Conservation (phyloP, 2,329 filamentous ascomycete genomes). For the Sporothrix mexicana region DNA sequence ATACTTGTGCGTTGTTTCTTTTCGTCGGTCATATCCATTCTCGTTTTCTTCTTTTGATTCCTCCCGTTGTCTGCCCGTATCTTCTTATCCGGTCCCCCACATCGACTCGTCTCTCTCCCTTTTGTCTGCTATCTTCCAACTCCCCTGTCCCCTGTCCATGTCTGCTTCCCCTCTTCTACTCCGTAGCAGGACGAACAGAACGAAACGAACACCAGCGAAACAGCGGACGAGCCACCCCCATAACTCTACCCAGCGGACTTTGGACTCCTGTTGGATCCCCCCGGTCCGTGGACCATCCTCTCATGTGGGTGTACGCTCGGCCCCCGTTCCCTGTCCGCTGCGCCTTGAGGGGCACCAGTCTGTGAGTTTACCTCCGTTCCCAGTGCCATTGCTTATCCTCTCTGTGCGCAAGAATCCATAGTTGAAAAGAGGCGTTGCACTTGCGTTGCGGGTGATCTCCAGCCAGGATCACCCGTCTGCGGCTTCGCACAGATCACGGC, state of each 20-base stretch:
- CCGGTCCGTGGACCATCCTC: background rate
- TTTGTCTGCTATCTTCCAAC: constrained; percentile 11
- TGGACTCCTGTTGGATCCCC: background rate
- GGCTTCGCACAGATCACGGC: constrained; percentile 29
- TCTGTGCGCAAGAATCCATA: no score
- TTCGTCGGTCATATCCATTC: background rate
- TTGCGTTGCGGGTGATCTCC: constrained; percentile 29
- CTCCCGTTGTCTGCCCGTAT: background rate
- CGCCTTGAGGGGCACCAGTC: background rate
- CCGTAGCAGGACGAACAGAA: background rate
- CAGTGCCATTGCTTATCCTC: background rate
- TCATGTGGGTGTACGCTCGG: background rate
- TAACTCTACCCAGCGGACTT: constrained; percentile 11
- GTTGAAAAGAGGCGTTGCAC: background rate
- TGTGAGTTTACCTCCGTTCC: no score
- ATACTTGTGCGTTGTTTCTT: constrained; percentile 12
- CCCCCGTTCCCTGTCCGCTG: constrained; percentile 22
- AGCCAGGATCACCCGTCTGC: constrained; percentile 23
- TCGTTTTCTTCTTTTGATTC: background rate
- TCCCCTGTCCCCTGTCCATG: constrained; percentile 16
- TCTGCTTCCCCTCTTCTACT: constrained; percentile 8
- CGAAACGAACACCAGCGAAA: background rate
- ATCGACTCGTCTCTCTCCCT: constrained; percentile 8
- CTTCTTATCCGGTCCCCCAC: constrained; percentile 11
- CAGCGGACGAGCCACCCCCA: background rate